phyloP scores from a whole-genome alignment of 2,329 filamentous ascomycete species.

The Pestalotiopsis fici region DNA sequence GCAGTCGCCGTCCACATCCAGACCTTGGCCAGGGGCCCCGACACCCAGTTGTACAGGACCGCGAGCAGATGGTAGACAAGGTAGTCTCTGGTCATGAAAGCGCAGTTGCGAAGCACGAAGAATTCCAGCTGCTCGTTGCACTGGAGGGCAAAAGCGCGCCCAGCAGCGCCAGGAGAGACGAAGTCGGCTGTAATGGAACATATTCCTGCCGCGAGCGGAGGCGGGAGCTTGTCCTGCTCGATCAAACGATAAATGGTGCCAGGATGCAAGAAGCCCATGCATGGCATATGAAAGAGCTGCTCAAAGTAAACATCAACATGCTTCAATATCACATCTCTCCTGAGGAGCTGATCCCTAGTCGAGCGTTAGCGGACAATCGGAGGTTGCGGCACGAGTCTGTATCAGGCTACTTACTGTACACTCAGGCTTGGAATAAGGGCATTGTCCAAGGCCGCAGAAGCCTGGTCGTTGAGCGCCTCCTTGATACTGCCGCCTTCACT shows the following conservation, averaged over 20 bases:
- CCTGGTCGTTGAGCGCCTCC: background rate
- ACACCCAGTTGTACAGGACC: slow-evolving; percentile 13
- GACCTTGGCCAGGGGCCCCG: slow-evolving; percentile 12
- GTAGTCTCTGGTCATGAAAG: slow-evolving; percentile 16
- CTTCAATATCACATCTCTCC: slow-evolving; percentile 33
- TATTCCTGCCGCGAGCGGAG: slow-evolving; percentile 36
- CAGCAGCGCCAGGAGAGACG: slow-evolving; percentile 31
- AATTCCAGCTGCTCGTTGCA: slow-evolving; percentile 40
- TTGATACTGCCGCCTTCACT: background rate
- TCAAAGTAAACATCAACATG: slow-evolving; percentile 41
- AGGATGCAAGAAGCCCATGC: slow-evolving; percentile 39
- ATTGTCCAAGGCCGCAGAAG: background rate
- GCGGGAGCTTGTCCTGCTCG: slow-evolving; percentile 34
- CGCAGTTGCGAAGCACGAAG: slow-evolving; percentile 40
- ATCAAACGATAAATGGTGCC: slow-evolving; percentile 34
- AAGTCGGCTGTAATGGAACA: slow-evolving; percentile 38
- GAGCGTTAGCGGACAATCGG: background rate
- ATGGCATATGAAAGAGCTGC: slow-evolving; percentile 37
- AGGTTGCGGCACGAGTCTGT: background rate
- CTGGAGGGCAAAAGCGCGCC: slow-evolving; percentile 35
- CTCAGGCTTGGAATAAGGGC: slow-evolving; percentile 4
- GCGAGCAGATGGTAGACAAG: slow-evolving; percentile 11
- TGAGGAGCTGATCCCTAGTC: slow-evolving; percentile 30
- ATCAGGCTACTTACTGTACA: slow-evolving; percentile 21
- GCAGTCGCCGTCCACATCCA: slow-evolving; percentile 14